Evolutionary conservation across 1,139 yeast species (phyloP).

Genomic region (Meyerozyma elateridarum): DNA sequence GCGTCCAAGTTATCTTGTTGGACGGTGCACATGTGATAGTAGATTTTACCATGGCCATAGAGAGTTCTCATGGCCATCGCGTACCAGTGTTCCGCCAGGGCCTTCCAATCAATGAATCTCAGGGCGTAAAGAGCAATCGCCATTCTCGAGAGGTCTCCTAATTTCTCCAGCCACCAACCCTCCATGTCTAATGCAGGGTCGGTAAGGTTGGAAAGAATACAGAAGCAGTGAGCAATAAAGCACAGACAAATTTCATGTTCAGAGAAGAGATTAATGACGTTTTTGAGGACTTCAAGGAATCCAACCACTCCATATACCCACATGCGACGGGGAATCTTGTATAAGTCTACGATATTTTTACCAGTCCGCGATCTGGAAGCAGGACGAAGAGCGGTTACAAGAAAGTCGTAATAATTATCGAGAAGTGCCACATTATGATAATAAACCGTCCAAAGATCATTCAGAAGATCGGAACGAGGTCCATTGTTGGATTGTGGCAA

Average conservation of each 20-base stretch:
- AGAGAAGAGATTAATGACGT: slow-evolving; percentile 55
- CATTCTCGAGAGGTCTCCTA: slow-evolving; percentile 78
- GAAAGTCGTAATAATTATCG: slow-evolving; percentile 66
- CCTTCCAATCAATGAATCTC: slow-evolving; percentile 74
- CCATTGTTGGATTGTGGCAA: not conserved
- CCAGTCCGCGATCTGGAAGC: slow-evolving; percentile 61
- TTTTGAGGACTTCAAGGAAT: slow-evolving; percentile 72
- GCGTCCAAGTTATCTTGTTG: slow-evolving; percentile 79
- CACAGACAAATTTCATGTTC: slow-evolving; percentile 48
- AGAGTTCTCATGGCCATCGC: slow-evolving; percentile 62
- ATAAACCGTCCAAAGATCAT: slow-evolving; percentile 68
- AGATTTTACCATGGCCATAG: slow-evolving; percentile 75
- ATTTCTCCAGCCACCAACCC: slow-evolving; percentile 75
- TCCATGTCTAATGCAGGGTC: slow-evolving; percentile 51
- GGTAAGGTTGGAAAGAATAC: slow-evolving; percentile 49
- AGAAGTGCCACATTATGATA: slow-evolving; percentile 60
- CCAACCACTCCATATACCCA: slow-evolving; percentile 84
- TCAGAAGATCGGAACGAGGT: slow-evolving; percentile 42
- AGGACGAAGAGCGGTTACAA: slow-evolving; percentile 67
- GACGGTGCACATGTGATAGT: slow-evolving; percentile 79
- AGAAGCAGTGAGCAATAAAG: slow-evolving; percentile 47
- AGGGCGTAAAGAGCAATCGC: slow-evolving; percentile 78
- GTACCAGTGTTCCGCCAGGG: slow-evolving; percentile 77
- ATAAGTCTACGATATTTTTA: slow-evolving; percentile 66
- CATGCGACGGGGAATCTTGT: slow-evolving; percentile 70